Evolutionary conservation across 1,139 yeast species (phyloP).

Genomic region (Magnusiomyces magnusii): DNA sequence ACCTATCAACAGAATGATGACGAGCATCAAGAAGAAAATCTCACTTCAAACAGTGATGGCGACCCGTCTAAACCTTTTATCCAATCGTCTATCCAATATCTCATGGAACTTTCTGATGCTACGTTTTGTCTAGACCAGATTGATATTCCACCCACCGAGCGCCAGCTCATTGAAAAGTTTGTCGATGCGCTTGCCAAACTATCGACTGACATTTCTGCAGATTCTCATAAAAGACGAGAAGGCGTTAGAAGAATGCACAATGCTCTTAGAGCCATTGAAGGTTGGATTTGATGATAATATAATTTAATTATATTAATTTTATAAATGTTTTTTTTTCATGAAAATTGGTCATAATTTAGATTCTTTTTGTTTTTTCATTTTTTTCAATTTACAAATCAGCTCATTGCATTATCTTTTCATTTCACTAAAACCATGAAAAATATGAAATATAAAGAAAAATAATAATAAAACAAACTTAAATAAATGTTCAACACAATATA

Average conservation of each 20-base stretch:
- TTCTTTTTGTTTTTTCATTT: too few species aligned
- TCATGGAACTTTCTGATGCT: constrained; percentile 24
- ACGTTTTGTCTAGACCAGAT: constrained; percentile 56
- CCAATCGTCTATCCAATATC: constrained; percentile 24
- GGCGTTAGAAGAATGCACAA: constrained; percentile 71
- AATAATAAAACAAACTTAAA: too few species aligned
- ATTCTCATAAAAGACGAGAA: constrained; percentile 68
- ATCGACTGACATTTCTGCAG: constrained; percentile 83
- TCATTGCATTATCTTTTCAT: too few species aligned
- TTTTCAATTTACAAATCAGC: too few species aligned
- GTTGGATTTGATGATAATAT: constrained; percentile 40
- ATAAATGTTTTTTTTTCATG: too few species aligned
- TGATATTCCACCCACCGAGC: constrained; percentile 69
- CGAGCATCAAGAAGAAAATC: not conserved
- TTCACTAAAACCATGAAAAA: too few species aligned
- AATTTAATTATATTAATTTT: too few species aligned
- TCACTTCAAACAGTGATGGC: not conserved
- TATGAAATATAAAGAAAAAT: too few species aligned
- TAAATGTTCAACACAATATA: too few species aligned
- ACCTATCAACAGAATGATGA: not conserved
- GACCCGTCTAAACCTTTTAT: constrained; percentile 22
- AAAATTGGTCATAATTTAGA: too few species aligned
- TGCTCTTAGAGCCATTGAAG: constrained; percentile 80
- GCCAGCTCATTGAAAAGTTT: constrained; percentile 70
- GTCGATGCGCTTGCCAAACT: constrained; percentile 77